Evolutionary conservation across 1,139 yeast species (phyloP), one percentile per base, ranked within the genome.

Genomic region (Suhomyces choctaworum): DNA sequence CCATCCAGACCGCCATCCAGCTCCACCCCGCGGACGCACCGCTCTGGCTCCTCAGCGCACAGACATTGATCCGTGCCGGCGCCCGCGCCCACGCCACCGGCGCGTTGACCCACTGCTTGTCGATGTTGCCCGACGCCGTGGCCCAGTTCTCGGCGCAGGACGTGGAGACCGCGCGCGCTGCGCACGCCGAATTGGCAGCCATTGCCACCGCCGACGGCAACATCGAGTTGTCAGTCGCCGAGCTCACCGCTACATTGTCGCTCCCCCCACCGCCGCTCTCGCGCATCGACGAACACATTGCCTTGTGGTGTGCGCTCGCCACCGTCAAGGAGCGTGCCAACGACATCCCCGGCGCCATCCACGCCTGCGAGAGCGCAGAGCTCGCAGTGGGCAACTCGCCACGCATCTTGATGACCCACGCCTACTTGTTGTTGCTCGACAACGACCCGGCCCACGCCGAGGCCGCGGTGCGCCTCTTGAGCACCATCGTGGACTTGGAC

Each of bases 141-240:
- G 40, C 34, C 17, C 54, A 55, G 10, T 61, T 58, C 36, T 42
- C 62, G 31, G 38, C 45, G 7, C 48, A 40, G 10, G 70, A 71
- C 37, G 54, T 73, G 16, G 76, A 73, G 39, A 64, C 73, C 2
- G 75, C 78, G 0, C 58, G 80, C 38, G 65, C 71, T 16, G 72
- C 75, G 3, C 81, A 76, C 51, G 70, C 76, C 3, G 78, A 75
- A 45, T 55, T 77, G 37, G 80, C 79, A 0, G 71, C 76, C 7
- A 62, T 76, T 19, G 75, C 76, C 9, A 70, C 76, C 3, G 65
- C 72, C n/a, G 75, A 73, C 27, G 73, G 73, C 14, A 67, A 76
- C 47, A 62, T 70, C 31, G 76, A 73, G 37, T 47, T 60, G 27
- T 70, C 76, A 15, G 66, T 71, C 11, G 59, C 67, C 8, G 81